Evolutionary conservation across 805 yeast genomes (phyloP).

Genomic region (Teunomyces cretensis): DNA sequence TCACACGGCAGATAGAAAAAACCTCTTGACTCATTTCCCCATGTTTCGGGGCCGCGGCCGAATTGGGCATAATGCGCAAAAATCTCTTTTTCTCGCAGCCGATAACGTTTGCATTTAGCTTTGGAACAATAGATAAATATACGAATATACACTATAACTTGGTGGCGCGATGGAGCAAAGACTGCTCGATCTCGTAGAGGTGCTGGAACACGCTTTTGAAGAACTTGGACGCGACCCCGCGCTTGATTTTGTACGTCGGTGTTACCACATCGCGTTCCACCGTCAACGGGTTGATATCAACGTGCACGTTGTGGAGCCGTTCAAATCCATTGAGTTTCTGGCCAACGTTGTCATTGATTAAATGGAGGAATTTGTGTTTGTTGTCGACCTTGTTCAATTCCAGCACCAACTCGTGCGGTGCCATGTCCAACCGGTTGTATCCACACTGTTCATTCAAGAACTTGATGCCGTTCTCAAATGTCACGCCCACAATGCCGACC

Average conservation of each 20-base stretch:
- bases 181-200: conserved; percentile 13
- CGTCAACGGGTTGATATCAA: conserved; percentile 31
- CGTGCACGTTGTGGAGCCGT: conserved; percentile 29
- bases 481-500: conserved; percentile 31
- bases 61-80: not conserved
- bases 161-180: conserved; percentile 1
- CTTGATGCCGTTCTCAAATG: conserved; percentile 18
- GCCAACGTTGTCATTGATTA: conserved; percentile 24
- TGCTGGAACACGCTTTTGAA: conserved; percentile 12
- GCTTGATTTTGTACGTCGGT: conserved; percentile 16
- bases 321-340: conserved; percentile 29
- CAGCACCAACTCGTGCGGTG: conserved; percentile 12
- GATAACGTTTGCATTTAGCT: not conserved
- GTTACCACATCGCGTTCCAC: conserved; percentile 18
- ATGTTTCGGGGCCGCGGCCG: not conserved
- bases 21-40: conserved; percentile 1
- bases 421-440: conserved; percentile 11
- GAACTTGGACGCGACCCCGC: conserved; percentile 25
- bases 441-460: conserved; percentile 20
- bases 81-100: not conserved
- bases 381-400: conserved; percentile 22
- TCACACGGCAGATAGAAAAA: not conserved
- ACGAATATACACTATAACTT: not conserved
- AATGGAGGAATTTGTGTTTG: conserved; percentile 20
- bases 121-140: too few species aligned